Evolutionary conservation across 148 eudicot species (phyloP).

Genomic region (Hydrangea macrophylla): DNA sequence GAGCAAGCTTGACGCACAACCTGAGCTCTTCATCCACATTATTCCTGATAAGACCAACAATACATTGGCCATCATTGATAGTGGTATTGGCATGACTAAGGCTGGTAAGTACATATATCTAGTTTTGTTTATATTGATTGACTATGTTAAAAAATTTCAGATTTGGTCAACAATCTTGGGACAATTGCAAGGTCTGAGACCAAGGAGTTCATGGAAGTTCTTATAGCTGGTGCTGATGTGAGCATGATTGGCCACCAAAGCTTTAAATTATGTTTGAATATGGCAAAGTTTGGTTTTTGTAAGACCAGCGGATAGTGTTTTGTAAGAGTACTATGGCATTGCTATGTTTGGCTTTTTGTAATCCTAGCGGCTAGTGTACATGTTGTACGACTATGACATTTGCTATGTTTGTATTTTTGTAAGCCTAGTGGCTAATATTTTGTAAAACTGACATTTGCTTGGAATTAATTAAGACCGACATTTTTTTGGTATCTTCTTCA

Average conservation of each 20-base stretch:
- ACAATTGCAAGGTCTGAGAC: constrained; percentile 76
- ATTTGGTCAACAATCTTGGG: constrained; percentile 82
- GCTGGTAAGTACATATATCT: constrained; percentile 44
- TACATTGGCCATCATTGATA: constrained; percentile 65
- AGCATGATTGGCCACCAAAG: constrained; percentile 89
- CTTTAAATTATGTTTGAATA: no score
- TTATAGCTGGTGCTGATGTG: constrained; percentile 85
- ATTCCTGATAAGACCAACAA: constrained; percentile 62
- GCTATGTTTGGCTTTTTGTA: no score
- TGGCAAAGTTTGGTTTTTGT: no score
- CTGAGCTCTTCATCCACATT: constrained; percentile 66
- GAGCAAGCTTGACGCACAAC: constrained; percentile 66
- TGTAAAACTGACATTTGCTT: no score
- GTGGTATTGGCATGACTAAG: constrained; percentile 79
- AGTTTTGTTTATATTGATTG: not conserved
- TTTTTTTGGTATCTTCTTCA: no score
- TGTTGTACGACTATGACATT: no score
- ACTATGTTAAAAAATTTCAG: constrained; percentile 22
- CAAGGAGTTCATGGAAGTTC: constrained; percentile 83
- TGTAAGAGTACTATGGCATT: no score
- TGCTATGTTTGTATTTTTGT: no score
- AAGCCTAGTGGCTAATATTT: no score
- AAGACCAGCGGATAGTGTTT: no score
- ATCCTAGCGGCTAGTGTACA: no score
- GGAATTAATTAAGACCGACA: no score